Evolutionary conservation across 2,329 filamentous ascomycete species (phyloP), one percentile per base, ranked within the genome.

Genomic region (Apiospora kogelbergensis): DNA sequence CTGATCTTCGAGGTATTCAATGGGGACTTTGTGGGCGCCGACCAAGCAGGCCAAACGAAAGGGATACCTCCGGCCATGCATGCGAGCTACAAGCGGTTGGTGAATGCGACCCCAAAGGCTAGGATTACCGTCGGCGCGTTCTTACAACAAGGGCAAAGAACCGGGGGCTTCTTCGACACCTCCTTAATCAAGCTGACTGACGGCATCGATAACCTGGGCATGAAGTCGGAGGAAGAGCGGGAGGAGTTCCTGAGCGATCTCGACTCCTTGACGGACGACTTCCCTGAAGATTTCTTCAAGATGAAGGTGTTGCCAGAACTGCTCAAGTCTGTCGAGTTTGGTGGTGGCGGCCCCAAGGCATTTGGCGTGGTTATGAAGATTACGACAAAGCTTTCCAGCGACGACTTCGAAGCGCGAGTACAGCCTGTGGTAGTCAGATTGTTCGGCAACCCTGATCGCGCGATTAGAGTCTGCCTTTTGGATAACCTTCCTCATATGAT

Each of bases 241-340:
- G 94, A 98, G 69, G 88, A 90, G 65, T 95, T 99, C 73, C 84
- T 99, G 0, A 89, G 90, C 91, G 93, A 97, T 76, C 87, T 99
- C 6, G 94, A 97, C 73, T 87, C 92, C 70, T 86, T 98, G 6
- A 92, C 94, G 0, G 94, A 98, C 73, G 95, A 99, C 79, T 98
- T 98, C 71, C 96, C 96, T 0, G 95, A 98, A 77, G 96, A 98
- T 70, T 99, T 97, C 80, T 97, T 98, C 85, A 97, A 97, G 78
- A 93, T 97, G 87, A 99, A 98, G 77, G 90, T 99, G 3, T 85
- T 99, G 10, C 96, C 96, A 0, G 96, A 99, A 78, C 84, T 99
- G 40, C 86, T 99, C n/a, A 99, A 98, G 78, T 97, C 95, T 0
- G 94, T 98, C n/a, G 96, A 99, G 76, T 99, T 98, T 79, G 96